Percentiles rank a stretch among this genome's conserved stretches.
phyloP scores from a whole-genome alignment of 2,329 filamentous ascomycete species.

The Diplocarpon mali region DNA sequence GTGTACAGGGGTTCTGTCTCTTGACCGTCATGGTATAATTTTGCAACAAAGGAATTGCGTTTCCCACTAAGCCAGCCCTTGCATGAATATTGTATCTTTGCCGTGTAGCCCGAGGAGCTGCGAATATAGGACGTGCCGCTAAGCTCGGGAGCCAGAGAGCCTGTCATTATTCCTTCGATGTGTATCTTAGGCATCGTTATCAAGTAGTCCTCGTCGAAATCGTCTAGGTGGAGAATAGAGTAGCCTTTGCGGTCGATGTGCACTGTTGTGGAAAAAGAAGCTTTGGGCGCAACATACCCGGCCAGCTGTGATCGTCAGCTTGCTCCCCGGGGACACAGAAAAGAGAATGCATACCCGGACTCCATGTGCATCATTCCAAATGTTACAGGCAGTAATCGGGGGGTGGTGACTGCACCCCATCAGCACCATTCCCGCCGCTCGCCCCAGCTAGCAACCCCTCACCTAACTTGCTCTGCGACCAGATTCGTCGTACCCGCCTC shows the following conservation, averaged over 20 bases:
- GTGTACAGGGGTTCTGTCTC: conserved; percentile 67
- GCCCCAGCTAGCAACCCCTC: not conserved
- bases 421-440: not conserved
- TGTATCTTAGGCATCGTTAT: conserved; percentile 86
- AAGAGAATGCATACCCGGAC: conserved; percentile 34
- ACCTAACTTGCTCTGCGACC: conserved; percentile 79
- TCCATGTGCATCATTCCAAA: conserved; percentile 75
- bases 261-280: conserved; percentile 85
- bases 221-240: conserved; percentile 66
- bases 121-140: conserved; percentile 75
- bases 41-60: conserved; percentile 78
- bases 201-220: conserved; percentile 52
- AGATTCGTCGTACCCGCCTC: conserved; percentile 70
- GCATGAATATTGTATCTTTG: conserved; percentile 83
- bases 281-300: conserved; percentile 93
- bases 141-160: conserved; percentile 79
- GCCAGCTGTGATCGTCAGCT: conserved; percentile 35
- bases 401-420: conserved; percentile 59
- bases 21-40: conserved; percentile 56
- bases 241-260: conserved; percentile 91
- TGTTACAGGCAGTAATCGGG: conserved; percentile 85
- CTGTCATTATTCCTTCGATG: conserved; percentile 82
- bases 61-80: conserved; percentile 92
- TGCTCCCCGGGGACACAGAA: not conserved
- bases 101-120: conserved; percentile 74